Evolutionary conservation across 2,329 filamentous ascomycete genomes (phyloP).

Genomic region (Fusarium tuaranense): DNA sequence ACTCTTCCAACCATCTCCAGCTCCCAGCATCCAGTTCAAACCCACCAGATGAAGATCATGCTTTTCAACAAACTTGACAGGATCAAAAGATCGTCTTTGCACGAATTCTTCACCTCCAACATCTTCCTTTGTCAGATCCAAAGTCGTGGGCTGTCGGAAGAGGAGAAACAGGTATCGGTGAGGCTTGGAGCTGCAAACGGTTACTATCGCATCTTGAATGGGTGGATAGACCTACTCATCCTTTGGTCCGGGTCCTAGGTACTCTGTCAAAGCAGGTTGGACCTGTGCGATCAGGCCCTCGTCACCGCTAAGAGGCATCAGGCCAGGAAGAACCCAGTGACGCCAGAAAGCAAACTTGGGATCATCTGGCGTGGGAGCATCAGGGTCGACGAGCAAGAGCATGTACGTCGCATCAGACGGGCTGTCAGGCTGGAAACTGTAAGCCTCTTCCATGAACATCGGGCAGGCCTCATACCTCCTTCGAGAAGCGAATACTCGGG

Average conservation of each 20-base stretch:
- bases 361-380: constrained; percentile 66
- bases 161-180: constrained; percentile 61
- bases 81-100: constrained; percentile 57
- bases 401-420: constrained; percentile 53
- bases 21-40: constrained; percentile 60
- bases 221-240: constrained; percentile 55
- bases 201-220: not conserved
- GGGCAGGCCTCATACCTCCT: constrained; percentile 44
- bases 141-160: constrained; percentile 53
- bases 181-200: constrained; percentile 55
- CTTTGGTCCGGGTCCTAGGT: constrained; percentile 58
- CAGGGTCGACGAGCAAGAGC: constrained; percentile 64
- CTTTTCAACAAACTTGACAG: constrained; percentile 52
- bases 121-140: constrained; percentile 54
- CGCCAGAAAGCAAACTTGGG: constrained; percentile 67
- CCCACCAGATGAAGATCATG: constrained; percentile 54
- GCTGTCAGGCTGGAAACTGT: constrained; percentile 34
- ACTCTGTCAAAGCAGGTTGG: constrained; percentile 54
- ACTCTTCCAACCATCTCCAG: constrained; percentile 57
- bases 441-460: not conserved
- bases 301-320: constrained; percentile 47
- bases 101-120: constrained; percentile 61
- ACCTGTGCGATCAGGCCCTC: constrained; percentile 43
- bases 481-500: constrained; percentile 52
- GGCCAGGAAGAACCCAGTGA: constrained; percentile 62